Base-by-base conservation (phyloP, 139 green algal genomes). In the Medakamo hakoo region DNA sequence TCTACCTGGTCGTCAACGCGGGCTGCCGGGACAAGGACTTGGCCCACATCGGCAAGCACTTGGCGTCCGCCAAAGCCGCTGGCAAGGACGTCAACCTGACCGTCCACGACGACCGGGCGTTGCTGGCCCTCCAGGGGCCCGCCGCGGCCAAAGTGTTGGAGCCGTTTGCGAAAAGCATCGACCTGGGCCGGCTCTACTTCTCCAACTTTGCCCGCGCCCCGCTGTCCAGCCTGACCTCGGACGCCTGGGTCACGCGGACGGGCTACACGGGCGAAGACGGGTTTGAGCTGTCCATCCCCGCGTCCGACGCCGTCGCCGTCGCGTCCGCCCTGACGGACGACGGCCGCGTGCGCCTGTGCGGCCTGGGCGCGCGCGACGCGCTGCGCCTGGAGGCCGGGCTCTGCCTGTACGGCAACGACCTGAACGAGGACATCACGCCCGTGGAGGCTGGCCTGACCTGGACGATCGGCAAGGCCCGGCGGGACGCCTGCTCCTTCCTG, bases 261-360 rank as follows among this genome's bases (percentile, higher is more conserved):
- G 94, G 87, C 81, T 99, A 99, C 86, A 99, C 93, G 21, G 93
- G 93, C 19, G 93, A 99, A 77, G 93, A 99, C 66, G 93, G 93
- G 0, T 99, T 99, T 72, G 93, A 99, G 73, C 86, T 98, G 62
- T 95, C 85, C 28, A 80, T 97, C 49, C 82, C 83, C 59, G 80
- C 82, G 58, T 67, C 60, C 21, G 29, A 78, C 21, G 80, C 88
- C 2, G 30, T 93, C 32, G 71, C 73, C 28, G 62, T 99, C 25
- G 69, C 82, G 20, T 64, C 95, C 68, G 80, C 82, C 58, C 71
- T 98, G 16, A 49, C 86, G 24, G 71, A 62, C 5, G 73, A 82
- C 67, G 58, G 67, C 1, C 68, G 76, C 16, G 74, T 95, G 55
- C 77, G 85, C 18, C 61, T 94, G 62, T 70, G 73, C 49, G 93